Evolutionary conservation across 345 rosid genomes (phyloP), one percentile per base, ranked within the genome.

Genomic region (Camelina hispida): DNA sequence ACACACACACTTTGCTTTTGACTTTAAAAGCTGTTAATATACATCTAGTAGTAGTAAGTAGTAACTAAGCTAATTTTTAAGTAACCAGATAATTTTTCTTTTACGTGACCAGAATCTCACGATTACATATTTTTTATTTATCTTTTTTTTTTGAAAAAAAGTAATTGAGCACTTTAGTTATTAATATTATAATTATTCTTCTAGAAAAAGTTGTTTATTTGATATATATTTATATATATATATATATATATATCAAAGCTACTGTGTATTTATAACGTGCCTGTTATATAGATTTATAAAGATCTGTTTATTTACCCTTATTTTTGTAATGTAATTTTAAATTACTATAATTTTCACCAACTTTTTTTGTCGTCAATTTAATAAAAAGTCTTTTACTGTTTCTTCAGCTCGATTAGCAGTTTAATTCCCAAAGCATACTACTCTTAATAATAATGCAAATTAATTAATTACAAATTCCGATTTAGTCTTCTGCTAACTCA

Each of bases 1-100:
- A 56, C 48, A 32, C 58, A 42, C 70, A 73, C 66, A 66, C 66
- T 57, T 66, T n/a, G 32, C 18, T 65, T 57, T 23, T 73, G 78
- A 66, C 66, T 74, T 74, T 74, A 4, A 20, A 73, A 22, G 18
- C 50, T 66, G 20, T 48, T 16, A 42, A 20, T 20, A 20, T 20
- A 20, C 22, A 20, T 20, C 22, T 20, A 20, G 22, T 20, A 20
- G 22, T 20, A 20, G 22, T 20, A 20, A 20, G 1, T 20, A 20
- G 22, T 20, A 28, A 47, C 23, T 51, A 70, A 70, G 14, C 40
- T 57, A 7, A 46, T 58, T 34, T 15, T 3, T 28, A 28, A 25
- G 28, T 5, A 34, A 34, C 2, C 25, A 46, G 32, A 65, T 66
- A 7, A 11, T 0, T 32, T 30, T 0, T 20, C 30, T 0, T 46